Evolutionary conservation across 2,329 filamentous ascomycete genomes (phyloP).

Genomic region (Fusarium circinatum): DNA sequence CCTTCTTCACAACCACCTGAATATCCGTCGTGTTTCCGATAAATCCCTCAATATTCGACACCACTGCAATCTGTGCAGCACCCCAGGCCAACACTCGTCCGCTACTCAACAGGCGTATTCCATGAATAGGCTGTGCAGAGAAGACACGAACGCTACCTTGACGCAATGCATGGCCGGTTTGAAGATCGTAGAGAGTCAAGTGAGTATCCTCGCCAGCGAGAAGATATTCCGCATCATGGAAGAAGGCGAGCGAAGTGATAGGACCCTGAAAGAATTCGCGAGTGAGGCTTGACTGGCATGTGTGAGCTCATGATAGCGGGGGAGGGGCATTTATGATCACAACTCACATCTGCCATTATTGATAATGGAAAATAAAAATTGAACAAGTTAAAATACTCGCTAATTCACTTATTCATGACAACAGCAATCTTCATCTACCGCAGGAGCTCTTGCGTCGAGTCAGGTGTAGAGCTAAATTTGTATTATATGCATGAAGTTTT

Average conservation of each 20-base stretch:
- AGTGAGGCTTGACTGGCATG: constrained; percentile 31
- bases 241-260: constrained; percentile 69
- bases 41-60: constrained; percentile 39
- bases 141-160: constrained; percentile 66
- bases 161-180: constrained; percentile 46
- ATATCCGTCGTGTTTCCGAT: constrained; percentile 39
- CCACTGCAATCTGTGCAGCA: constrained; percentile 63
- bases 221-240: constrained; percentile 54
- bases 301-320: constrained; percentile 39
- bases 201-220: constrained; percentile 70
- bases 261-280: constrained; percentile 61
- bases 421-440: not conserved
- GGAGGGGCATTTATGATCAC: constrained; percentile 38
- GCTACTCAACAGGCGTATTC: constrained; percentile 62
- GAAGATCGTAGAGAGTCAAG: constrained; percentile 63
- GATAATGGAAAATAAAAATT: not conserved
- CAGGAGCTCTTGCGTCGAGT: not conserved
- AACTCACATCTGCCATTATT: constrained; percentile 33
- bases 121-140: constrained; percentile 76
- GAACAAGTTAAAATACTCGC: not conserved
- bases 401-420: not conserved
- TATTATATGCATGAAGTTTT: constrained; percentile 23
- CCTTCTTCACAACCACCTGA: constrained; percentile 48
- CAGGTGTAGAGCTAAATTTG: not conserved
- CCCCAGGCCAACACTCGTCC: constrained; percentile 74